These are phyloP conservation scores for Apiospora hydei DNA, from an alignment of 2,329 filamentous ascomycete genomes.

Conservation along the genomic window DNA sequence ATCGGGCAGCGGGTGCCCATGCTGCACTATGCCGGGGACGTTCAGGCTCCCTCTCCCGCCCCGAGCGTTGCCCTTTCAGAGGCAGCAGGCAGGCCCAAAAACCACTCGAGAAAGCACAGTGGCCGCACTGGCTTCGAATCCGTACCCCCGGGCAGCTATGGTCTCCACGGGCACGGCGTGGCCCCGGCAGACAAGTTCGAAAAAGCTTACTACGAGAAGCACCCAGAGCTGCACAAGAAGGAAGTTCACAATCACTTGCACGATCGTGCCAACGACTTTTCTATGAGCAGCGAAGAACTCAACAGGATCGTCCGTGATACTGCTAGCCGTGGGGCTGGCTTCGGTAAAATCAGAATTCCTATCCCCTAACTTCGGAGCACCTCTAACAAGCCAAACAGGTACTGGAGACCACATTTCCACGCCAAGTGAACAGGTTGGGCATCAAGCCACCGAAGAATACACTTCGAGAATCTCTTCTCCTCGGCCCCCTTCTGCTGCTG, in stretches of 20 bases:
- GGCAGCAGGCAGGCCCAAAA: constrained; percentile 40
- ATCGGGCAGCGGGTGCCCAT: constrained; percentile 94
- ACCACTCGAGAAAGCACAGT: constrained; percentile 77
- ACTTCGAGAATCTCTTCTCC: constrained; percentile 78
- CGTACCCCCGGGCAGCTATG: constrained; percentile 87
- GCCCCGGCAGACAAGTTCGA: constrained; percentile 82
- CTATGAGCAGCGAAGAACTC: constrained; percentile 86
- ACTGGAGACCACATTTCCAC: constrained; percentile 71
- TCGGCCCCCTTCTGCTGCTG: constrained; percentile 55
- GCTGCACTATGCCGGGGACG: constrained; percentile 90
- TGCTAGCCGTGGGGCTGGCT: constrained; percentile 58
- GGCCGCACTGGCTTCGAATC: constrained; percentile 69
- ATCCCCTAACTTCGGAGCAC: constrained; percentile 39
- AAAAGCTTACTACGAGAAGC: constrained; percentile 90
- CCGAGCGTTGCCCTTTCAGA: constrained; percentile 54
- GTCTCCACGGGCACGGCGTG: constrained; percentile 86
- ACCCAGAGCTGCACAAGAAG: constrained; percentile 81
- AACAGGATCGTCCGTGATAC: constrained; percentile 88
- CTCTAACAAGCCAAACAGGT: constrained; percentile 57
- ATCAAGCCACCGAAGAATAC: constrained; percentile 86
- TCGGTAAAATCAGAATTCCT: constrained; percentile 52
- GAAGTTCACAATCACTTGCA: constrained; percentile 67
- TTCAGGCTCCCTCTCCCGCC: constrained; percentile 89
- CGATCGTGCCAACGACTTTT: constrained; percentile 73
- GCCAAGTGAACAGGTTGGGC: constrained; percentile 90